Evolutionary conservation across 1,284 basidiomycete genomes (phyloP), one percentile per base, ranked within the genome.

Genomic region (Ceratobasidium sp.): DNA sequence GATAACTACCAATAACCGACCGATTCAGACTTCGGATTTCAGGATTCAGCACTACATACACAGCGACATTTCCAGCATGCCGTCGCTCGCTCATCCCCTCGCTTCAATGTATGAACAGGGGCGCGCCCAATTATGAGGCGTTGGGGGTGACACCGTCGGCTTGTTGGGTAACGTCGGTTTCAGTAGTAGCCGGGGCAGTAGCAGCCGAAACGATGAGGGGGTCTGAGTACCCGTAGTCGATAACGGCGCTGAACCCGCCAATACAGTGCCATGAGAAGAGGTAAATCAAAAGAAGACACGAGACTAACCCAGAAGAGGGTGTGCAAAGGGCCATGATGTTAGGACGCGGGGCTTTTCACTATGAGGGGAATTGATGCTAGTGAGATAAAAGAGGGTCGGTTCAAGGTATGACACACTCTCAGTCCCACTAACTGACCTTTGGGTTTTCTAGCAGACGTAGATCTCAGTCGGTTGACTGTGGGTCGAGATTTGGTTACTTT

Each of bases 211-310:
- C 17, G 17, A 40, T 8, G 38, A 8, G 17, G 38, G 17, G 38
- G 38, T 40, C 35, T 32, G 62, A 32, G 55, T 62, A 8, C 27
- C 35, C 12, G 7, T 20, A 25, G 40, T 13, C 49, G 27, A 27
- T 52, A 50, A 49, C 25, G 12, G 17, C 64, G 69, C 6, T 72
- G 68, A 3, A 71, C 38, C 7, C 38, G 69, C 2, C 50, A 72
- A 40, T 70, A 1, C 69, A 69, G 5, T 70, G 70, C 17, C 73
- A 73, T 40, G 75, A 74, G 4, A 20, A 56, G 20, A 76, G 73
- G 27, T 69, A 76, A 32, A 69, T 77, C 64, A 73, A 73, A 13
- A 73, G 70, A 13, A 70, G 43, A 49, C 58, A 64, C 60, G 47
- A 35, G 49, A 42, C 60, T 25, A 27, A 42, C 60, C 60, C 32